A percentile compares a stretch with the other conserved stretches of the same genome.
Evolutionary conservation across 352 stramenopile species (phyloP).

Genomic region (Phytophthora multivora): DNA sequence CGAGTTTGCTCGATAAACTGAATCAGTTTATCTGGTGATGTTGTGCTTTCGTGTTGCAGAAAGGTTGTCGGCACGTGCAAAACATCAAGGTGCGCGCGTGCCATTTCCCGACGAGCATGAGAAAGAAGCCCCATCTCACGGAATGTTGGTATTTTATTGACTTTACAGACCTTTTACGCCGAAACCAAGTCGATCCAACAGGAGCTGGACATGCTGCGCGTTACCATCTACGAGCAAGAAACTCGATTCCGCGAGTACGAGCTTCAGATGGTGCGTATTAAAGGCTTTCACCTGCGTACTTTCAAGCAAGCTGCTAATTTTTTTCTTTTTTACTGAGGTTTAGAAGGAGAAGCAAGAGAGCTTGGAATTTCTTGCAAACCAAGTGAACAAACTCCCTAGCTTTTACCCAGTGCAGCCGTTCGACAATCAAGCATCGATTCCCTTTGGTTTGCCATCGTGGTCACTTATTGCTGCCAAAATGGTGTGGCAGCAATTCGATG

Average conservation of each 20-base stretch:
- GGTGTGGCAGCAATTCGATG: conserved; percentile 46
- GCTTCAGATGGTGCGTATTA: conserved; percentile 41
- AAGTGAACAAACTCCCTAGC: conserved; percentile 42
- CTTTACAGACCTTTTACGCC: conserved; percentile 54
- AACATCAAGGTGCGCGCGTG: conserved; percentile 57
- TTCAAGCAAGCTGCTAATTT: background rate
- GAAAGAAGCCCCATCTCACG: background rate
- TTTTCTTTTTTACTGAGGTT: conserved; percentile 2
- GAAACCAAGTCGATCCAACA: conserved; percentile 56
- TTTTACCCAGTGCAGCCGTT: conserved; percentile 9
- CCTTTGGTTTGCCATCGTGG: conserved; percentile 35
- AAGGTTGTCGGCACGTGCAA: conserved; percentile 75
- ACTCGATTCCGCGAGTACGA: conserved; percentile 53
- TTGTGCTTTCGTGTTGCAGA: conserved; percentile 37
- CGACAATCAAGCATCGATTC: background rate
- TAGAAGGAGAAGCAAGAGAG: conserved; percentile 64
- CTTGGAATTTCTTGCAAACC: conserved; percentile 44
- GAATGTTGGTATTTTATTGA: background rate
- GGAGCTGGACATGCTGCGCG: conserved; percentile 61
- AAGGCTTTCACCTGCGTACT: background rate
- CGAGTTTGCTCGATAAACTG: no score
- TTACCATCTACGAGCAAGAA: conserved; percentile 69
- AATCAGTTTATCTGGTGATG: conserved; percentile 1
- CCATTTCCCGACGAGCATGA: background rate
- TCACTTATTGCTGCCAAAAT: conserved; percentile 38